Percentiles rank a stretch among this genome's conserved stretches.
phyloP scores from a whole-genome alignment of 106 monocot species.

The Phalaenopsis equestris region DNA sequence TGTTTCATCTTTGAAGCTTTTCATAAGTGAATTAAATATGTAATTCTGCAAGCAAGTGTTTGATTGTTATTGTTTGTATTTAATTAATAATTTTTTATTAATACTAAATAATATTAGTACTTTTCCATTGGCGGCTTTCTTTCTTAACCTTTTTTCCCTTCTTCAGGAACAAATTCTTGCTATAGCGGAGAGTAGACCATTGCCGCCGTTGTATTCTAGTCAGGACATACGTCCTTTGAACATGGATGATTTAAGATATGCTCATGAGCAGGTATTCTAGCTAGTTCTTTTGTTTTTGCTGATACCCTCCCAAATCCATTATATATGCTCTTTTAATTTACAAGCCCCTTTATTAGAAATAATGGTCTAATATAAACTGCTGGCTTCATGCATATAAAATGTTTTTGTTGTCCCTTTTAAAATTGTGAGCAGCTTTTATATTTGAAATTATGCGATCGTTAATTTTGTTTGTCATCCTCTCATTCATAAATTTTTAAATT shows the following conservation, averaged over 20 bases:
- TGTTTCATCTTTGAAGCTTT: background rate
- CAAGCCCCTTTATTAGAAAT: background rate
- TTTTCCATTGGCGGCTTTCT: background rate
- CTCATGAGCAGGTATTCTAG: constrained; percentile 49
- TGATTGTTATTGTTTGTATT: background rate
- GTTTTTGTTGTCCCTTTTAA: too few species aligned
- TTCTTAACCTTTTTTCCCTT: background rate
- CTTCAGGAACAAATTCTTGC: constrained; percentile 41
- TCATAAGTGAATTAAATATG: background rate
- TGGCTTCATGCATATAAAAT: too few species aligned
- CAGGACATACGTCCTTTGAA: constrained; percentile 44
- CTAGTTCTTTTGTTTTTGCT: background rate
- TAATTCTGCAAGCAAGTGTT: background rate
- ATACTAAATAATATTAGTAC: too few species aligned
- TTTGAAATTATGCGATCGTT: too few species aligned
- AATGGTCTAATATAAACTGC: background rate
- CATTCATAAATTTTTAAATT: too few species aligned
- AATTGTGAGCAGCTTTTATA: too few species aligned
- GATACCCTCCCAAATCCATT: too few species aligned
- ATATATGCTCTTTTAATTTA: background rate
- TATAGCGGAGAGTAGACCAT: constrained; percentile 31
- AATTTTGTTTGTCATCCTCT: too few species aligned
- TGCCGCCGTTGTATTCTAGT: constrained; percentile 35
- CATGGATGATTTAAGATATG: constrained; percentile 53
- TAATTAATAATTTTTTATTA: background rate